Base-by-base conservation (phyloP, 208 protist species). In the Leptomonas pyrrhocoris region DNA sequence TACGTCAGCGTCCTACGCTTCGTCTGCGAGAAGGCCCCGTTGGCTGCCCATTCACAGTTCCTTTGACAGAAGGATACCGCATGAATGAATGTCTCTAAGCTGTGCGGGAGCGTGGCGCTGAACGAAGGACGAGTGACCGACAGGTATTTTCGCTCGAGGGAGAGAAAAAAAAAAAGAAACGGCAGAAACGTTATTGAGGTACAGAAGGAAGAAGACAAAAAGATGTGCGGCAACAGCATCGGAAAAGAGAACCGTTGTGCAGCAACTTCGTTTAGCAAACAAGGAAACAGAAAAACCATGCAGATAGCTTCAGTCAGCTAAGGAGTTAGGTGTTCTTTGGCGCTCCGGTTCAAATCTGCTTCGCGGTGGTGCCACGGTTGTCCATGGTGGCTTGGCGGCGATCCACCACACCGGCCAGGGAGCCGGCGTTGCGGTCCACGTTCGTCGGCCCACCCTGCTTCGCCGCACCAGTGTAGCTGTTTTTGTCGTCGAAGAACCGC, bases 401-500 rank as follows among this genome's bases (percentile, higher is more conserved):
- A 67, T 96, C 90, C 23, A 96, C 90, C 7, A 96, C 88, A 49
- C 90, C 90, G 0, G 86, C 79, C 28, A 96, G 88, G 13, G 88
- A 94, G 50, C 79, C 84, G 18, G 90, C 67, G 73, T 96, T 92
- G 73, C 90, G 88, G 78, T 97, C 93, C 36, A 97, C 90, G 63
- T 97, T 97, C 40, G 90, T 93, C 8, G 93, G 93, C 11, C 93
- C 93, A 43, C 93, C 93, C 46, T 81, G 80, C 88, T 95, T 95
- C 72, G 92, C 86, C 0, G 93, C 93, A 51, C 93, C 93, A 19
- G 93, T 97, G 93, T 97, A 97, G 40, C 71, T 58, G 77, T 71
- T 90, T 81, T 97, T 97, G 76, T 97, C 93, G 57, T 97, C 93
- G 79, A 92, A 83, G 71, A 97, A 97, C 77, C 92, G 91, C 48